Percentiles rank a stretch among this genome's conserved stretches.
Evolutionary conservation across 805 yeast species (phyloP).

Genomic region (Candida methanosorbosa): DNA sequence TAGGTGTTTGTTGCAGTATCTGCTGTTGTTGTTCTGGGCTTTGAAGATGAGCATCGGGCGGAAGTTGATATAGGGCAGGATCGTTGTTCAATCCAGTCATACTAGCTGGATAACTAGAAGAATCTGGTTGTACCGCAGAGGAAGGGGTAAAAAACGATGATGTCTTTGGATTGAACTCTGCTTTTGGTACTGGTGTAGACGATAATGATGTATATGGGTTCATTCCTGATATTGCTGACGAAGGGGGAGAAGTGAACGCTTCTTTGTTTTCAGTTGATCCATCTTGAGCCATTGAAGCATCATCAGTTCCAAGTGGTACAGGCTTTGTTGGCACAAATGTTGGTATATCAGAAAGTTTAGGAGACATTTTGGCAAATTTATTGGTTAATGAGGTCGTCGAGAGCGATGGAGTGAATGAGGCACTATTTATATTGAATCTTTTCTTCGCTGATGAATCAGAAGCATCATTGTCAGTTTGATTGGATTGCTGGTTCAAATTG

Average conservation of each 20-base stretch:
- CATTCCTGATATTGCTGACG: too few species aligned
- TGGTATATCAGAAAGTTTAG: slow-evolving; percentile 38
- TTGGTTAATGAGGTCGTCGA: slow-evolving; percentile 15
- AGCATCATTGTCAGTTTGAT: neutral
- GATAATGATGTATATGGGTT: neutral
- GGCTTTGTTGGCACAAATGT: slow-evolving; percentile 36
- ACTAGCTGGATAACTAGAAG: slow-evolving; percentile 20
- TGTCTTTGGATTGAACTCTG: slow-evolving; percentile 19
- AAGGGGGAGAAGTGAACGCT: too few species aligned
- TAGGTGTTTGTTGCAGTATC: slow-evolving; percentile 4
- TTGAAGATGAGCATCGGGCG: too few species aligned
- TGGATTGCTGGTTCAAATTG: neutral
- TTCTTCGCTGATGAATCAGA: slow-evolving; percentile 20
- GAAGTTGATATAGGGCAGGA: too few species aligned
- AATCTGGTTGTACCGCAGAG: slow-evolving; percentile 12
- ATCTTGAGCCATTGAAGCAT: too few species aligned
- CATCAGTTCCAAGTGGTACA: neutral
- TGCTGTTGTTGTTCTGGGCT: slow-evolving; percentile 1
- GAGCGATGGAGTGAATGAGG: slow-evolving; percentile 49
- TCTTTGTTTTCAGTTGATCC: too few species aligned
- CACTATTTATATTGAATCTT: slow-evolving; percentile 45
- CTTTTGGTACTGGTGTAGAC: neutral
- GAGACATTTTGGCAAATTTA: slow-evolving; percentile 39
- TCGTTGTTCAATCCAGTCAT: too few species aligned
- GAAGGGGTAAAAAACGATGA: slow-evolving; percentile 23